Base-by-base conservation (phyloP, 23 red algal genomes). In the Gracilaria vermiculophylla region DNA sequence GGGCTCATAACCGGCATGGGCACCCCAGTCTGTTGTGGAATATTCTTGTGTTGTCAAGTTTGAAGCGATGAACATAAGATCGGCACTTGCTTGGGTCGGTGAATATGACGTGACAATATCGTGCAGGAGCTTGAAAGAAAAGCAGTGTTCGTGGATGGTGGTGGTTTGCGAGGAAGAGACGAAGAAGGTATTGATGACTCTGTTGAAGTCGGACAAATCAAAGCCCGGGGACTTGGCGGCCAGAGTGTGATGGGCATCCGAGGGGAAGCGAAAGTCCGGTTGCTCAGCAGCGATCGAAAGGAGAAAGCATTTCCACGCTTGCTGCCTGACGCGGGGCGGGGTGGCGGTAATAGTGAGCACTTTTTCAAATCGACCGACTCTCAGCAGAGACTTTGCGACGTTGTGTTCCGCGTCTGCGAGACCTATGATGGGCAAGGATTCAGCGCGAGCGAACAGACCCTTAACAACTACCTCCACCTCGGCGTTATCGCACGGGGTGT, bases 311-410 rank as follows among this genome's bases (percentile, higher is more conserved):
- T 72, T 53, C 86, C 86, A 90, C 21, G 86, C 86, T 35, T 10
- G 21, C 15, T 53, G 5, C 9, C 86, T 40, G 5, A 32, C 35
- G 12, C 61, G 7, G 40, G 40, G 39, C 5, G 56, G 20, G 3
- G 73, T 25, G 9, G 54, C 17, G 16, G 44, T 44, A 29, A 90
- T 78, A 34, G 54, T 66, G 9, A 80, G 37, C n/a, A 90, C 41
- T 41, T 69, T 54, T 58, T 90, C 86, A 15, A 90, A 80, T 24
- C 86, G 86, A 3, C 86, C 86, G 2, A 56, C 86, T 24, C 86
- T 27, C 62, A 66, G 27, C 20, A 90, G 24, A 0, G 86, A 45
- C 19, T 51, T 29, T 1, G 86, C 25, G 11, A 90, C 73, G 14
- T 36, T 29, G 1, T 27, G 27, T 14, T 79, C 40, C 7, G 32